Percentiles rank a stretch among this genome's conserved stretches.
Conservation (phyloP, 2,329 filamentous ascomycete genomes). For the Neofusicoccum kwambonambiense region DNA sequence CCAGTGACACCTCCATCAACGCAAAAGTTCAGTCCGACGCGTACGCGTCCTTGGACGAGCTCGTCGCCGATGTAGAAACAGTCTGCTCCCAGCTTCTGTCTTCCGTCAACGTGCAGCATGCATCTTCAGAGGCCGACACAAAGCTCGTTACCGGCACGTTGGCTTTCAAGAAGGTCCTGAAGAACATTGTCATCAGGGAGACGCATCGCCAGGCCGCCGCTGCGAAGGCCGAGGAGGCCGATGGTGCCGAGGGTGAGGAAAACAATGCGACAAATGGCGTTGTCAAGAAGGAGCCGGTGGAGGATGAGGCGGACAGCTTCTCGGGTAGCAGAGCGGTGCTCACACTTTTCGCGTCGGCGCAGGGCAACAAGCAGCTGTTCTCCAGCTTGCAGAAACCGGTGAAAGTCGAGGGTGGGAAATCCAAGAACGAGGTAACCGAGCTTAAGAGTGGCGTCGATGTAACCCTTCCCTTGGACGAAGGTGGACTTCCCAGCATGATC, state of each 20-base stretch:
- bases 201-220: slow-evolving; percentile 23
- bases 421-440: slow-evolving; percentile 33
- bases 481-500: slow-evolving; percentile 71
- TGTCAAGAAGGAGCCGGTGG: slow-evolving; percentile 12
- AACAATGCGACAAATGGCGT: slow-evolving; percentile 9
- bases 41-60: slow-evolving; percentile 43
- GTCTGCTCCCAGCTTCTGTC: slow-evolving; percentile 41
- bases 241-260: background rate
- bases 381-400: slow-evolving; percentile 70
- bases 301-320: slow-evolving; percentile 20
- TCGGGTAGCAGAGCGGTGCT: slow-evolving; percentile 60
- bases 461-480: slow-evolving; percentile 57
- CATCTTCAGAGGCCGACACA: slow-evolving; percentile 30
- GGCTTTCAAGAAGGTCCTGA: slow-evolving; percentile 35
- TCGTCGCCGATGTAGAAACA: slow-evolving; percentile 43
- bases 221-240: background rate
- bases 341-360: slow-evolving; percentile 73
- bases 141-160: slow-evolving; percentile 31
- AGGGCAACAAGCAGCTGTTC: slow-evolving; percentile 67
- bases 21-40: slow-evolving; percentile 36
- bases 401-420: slow-evolving; percentile 35
- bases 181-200: slow-evolving; percentile 31
- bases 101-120: slow-evolving; percentile 30
- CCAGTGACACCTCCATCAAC: slow-evolving; percentile 34
- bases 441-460: slow-evolving; percentile 44